Conservation (phyloP, 2,329 filamentous ascomycete species). For the Ophiostoma ips region DNA sequence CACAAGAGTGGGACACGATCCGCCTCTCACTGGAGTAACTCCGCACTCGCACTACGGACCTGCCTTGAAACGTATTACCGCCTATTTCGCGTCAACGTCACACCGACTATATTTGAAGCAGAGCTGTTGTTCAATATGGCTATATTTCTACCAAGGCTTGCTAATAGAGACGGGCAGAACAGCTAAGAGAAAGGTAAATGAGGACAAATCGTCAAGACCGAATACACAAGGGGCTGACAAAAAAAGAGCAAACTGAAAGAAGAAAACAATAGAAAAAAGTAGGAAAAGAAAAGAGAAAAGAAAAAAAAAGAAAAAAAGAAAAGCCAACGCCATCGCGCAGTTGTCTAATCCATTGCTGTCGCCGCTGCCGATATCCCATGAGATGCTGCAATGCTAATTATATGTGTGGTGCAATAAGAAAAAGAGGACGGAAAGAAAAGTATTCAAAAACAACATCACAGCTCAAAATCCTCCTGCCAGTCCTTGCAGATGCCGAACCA, state of each 20-base stretch:
- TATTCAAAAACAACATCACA: conserved; percentile 10
- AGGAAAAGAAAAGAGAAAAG: background rate
- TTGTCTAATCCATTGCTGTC: background rate
- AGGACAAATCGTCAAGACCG: no score
- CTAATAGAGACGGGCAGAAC: no score
- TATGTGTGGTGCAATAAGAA: background rate
- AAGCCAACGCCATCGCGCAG: background rate
- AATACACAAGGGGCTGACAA: no score
- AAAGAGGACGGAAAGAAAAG: background rate
- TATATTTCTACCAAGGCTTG: no score
- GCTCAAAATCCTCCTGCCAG: conserved; percentile 19
- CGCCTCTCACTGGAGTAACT: no score
- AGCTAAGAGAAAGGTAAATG: no score
- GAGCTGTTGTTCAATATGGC: background rate
- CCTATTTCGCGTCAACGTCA: no score
- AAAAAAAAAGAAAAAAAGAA: background rate
- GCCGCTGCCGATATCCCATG: background rate
- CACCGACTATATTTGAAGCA: no score
- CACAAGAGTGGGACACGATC: background rate
- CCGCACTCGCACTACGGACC: no score
- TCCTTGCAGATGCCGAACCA: conserved; percentile 31
- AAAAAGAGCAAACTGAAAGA: background rate
- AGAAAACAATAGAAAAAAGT: background rate
- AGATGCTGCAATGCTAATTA: background rate
- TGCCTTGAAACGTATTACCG: no score